Base-by-base conservation (phyloP, 2,329 filamentous ascomycete species). In the Fusarium clavum region DNA sequence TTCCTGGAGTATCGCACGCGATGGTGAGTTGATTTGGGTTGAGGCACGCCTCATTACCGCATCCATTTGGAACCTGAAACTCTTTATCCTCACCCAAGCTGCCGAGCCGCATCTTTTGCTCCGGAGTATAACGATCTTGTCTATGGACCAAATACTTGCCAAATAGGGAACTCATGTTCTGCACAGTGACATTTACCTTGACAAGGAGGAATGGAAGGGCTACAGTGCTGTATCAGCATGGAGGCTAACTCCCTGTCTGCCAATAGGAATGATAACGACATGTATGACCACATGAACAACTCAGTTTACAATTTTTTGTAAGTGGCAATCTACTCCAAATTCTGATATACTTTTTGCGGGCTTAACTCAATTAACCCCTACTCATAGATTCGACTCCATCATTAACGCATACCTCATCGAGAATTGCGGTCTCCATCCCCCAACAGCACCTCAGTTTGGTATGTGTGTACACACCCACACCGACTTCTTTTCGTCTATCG, bases 231-330 rank as follows among this genome's bases (percentile, higher is more conserved):
- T n/a, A 44, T 32, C 46, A 27, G 67, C 54, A 47, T 12, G 18
- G 34, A 38, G 38, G 47, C 68, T 72, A 62, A 75, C 57, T 56
- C 67, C 58, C 40, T 52, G 18, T 58, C 49, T 59, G 8, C 63
- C 61, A 65, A 46, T 61, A 94, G 93, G 93, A 90, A 89, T 79
- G 94, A 97, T 81, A 97, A 97, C 78, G 94, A 97, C 82, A 96
- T 97, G 92, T 97, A 96, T 80, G 87, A 93, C 65, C 95, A 98
- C 78, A 89, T 97, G 85, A 97, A 97, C 82, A 97, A 97, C 78
- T 92, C 90, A 43, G 86, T 96, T 57, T 97, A 97, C 81, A 92
- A 92, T 75, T 91, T 92, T 67, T 86, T 97, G 86, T 90, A 79
- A 77, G 84, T 44, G 46, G 18, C 5, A 14, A 48, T 58, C 34